Conservation (phyloP, 441 rosid species). For the Theobroma grandiflorum region DNA sequence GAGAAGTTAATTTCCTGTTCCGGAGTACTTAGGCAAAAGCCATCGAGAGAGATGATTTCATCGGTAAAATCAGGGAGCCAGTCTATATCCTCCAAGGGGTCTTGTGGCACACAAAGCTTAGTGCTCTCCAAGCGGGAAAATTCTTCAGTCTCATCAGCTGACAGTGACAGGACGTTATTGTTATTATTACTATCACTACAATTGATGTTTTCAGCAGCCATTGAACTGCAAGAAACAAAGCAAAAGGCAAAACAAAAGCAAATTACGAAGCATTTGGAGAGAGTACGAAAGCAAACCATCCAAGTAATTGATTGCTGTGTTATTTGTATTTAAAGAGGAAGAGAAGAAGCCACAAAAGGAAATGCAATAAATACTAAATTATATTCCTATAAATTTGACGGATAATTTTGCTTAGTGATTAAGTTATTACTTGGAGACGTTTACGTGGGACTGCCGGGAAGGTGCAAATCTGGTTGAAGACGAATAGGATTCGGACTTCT, state of each 20-base stretch:
- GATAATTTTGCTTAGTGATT: neutral
- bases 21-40: neutral
- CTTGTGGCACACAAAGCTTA: constrained; percentile 25
- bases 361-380: neutral
- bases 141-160: neutral
- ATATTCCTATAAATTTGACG: constrained; percentile 5
- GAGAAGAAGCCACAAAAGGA: neutral
- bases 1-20: neutral
- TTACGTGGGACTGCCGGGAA: neutral
- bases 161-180: neutral
- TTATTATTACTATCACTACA: neutral
- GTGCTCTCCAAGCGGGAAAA: neutral
- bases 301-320: neutral
- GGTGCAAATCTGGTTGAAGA: neutral
- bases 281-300: neutral
- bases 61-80: constrained; percentile 18
- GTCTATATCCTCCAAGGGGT: constrained; percentile 14
- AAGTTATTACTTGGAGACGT: neutral
- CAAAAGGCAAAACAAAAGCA: neutral
- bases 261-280: neutral
- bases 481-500: neutral
- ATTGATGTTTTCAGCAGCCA: constrained; percentile 10
- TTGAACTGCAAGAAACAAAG: neutral
- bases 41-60: neutral
- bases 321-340: neutral